phyloP scores from a whole-genome alignment of 768 basidiomycete genomes.

The Exsudoporus frostii region DNA sequence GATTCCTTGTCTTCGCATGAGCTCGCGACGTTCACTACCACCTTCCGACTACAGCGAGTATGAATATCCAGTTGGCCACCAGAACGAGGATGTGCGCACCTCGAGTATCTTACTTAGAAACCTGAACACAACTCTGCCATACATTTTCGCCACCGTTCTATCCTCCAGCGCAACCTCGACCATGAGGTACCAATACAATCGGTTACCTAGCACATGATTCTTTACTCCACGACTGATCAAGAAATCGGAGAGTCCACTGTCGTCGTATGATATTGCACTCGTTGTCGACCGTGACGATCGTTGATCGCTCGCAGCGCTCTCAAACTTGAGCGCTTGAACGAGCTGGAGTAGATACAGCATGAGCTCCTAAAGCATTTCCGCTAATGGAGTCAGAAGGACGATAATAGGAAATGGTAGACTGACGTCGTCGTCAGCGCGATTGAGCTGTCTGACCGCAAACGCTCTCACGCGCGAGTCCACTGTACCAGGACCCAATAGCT shows the following conservation, averaged over 20 bases:
- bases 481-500: slow-evolving; percentile 86
- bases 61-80: background rate
- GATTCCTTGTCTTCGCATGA: slow-evolving; percentile 89
- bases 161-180: slow-evolving; percentile 92
- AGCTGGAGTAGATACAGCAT: slow-evolving; percentile 90
- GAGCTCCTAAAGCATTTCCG: slow-evolving; percentile 61
- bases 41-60: slow-evolving; percentile 53
- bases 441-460: slow-evolving; percentile 90
- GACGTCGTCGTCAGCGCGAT: slow-evolving; percentile 92
- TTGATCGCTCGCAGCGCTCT: slow-evolving; percentile 76
- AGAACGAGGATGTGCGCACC: slow-evolving; percentile 40
- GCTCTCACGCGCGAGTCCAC: slow-evolving; percentile 90
- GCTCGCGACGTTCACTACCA: slow-evolving; percentile 77
- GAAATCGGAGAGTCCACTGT: slow-evolving; percentile 92
- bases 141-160: slow-evolving; percentile 87
- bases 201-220: slow-evolving; percentile 84
- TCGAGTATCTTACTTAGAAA: slow-evolving; percentile 88
- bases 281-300: slow-evolving; percentile 69
- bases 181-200: slow-evolving; percentile 97
- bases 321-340: slow-evolving; percentile 97
- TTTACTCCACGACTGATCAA: slow-evolving; percentile 80
- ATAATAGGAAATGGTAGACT: slow-evolving; percentile 18
- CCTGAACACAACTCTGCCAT: slow-evolving; percentile 83
- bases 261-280: slow-evolving; percentile 80
- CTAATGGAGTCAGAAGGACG: background rate